Percentiles rank a stretch among this genome's conserved stretches.
Conservation (phyloP, 1,284 basidiomycete species). For the Flammula alnicola region DNA sequence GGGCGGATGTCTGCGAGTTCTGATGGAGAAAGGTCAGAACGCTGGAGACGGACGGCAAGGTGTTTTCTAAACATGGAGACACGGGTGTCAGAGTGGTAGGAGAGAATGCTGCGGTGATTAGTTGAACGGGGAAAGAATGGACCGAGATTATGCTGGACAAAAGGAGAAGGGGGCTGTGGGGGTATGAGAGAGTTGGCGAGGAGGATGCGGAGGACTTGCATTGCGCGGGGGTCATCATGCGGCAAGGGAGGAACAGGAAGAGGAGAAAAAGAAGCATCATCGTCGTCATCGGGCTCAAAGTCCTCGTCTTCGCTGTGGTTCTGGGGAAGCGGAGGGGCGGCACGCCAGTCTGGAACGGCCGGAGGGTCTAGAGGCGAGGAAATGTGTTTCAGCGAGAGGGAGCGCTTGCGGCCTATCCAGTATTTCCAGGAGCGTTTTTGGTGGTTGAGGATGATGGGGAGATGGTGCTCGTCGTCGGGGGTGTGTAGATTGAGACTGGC, state of each 20-base stretch:
- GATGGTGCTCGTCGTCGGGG: slow-evolving; percentile 57
- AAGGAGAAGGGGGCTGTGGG: slow-evolving; percentile 52
- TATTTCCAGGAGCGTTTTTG: slow-evolving; percentile 56
- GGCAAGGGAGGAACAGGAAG: slow-evolving; percentile 10
- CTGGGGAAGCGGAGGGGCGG: slow-evolving; percentile 5
- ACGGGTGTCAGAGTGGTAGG: slow-evolving; percentile 45
- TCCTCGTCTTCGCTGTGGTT: slow-evolving; percentile 32
- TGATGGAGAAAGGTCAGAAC: slow-evolving; percentile 40
- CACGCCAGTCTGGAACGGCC: slow-evolving; percentile 13
- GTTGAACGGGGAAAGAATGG: slow-evolving; percentile 69
- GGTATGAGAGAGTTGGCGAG: slow-evolving; percentile 46
- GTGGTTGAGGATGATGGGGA: slow-evolving; percentile 38
- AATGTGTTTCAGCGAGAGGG: slow-evolving; percentile 34
- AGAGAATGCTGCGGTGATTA: slow-evolving; percentile 46
- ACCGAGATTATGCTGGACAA: slow-evolving; percentile 45
- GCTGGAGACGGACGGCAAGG: slow-evolving; percentile 52
- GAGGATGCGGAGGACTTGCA: slow-evolving; percentile 28
- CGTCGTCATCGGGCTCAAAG: slow-evolving; percentile 24
- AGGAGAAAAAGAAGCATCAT: slow-evolving; percentile 14
- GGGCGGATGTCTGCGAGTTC: slow-evolving; percentile 55
- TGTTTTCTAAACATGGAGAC: slow-evolving; percentile 53
- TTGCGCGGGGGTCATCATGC: slow-evolving; percentile 10
- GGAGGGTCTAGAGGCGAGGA: too few relatives aligned
- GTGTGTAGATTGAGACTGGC: too few relatives aligned
- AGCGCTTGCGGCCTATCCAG: slow-evolving; percentile 51